Percentiles rank a stretch among this genome's conserved stretches.
Evolutionary conservation across 2,329 filamentous ascomycete genomes (phyloP).

Genomic region (Fusarium phyllophilum): DNA sequence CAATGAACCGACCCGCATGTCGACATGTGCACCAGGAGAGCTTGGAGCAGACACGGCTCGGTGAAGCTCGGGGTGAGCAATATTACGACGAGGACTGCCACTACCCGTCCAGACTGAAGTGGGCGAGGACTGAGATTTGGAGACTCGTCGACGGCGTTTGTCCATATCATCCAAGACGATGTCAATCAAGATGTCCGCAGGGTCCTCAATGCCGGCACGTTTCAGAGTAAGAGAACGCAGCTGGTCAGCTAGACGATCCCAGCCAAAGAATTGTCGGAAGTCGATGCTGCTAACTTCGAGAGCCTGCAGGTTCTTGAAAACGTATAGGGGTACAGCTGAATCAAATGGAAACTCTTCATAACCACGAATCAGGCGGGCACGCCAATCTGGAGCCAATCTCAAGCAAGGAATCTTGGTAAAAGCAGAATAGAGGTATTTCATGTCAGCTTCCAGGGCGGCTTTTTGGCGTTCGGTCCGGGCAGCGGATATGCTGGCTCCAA

Average conservation of each 20-base stretch:
- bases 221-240: constrained; percentile 89
- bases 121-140: constrained; percentile 85
- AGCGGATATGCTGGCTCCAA: constrained; percentile 80
- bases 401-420: constrained; percentile 98
- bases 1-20: constrained; percentile 69
- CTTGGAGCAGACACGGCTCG: constrained; percentile 76
- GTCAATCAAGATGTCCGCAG: constrained; percentile 87
- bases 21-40: constrained; percentile 63
- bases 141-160: constrained; percentile 85
- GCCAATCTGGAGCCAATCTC: constrained; percentile 89
- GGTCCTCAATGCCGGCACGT: constrained; percentile 87
- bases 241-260: constrained; percentile 94
- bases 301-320: constrained; percentile 95
- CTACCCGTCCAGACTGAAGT: constrained; percentile 73
- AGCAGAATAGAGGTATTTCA: constrained; percentile 96
- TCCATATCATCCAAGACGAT: constrained; percentile 98
- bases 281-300: constrained; percentile 96
- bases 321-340: constrained; percentile 93
- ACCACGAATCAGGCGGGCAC: constrained; percentile 86
- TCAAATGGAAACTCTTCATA: constrained; percentile 99
- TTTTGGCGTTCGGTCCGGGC: constrained; percentile 92
- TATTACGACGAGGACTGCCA: constrained; percentile 70
- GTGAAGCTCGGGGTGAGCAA: constrained; percentile 68
- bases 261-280: constrained; percentile 96
- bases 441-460: constrained; percentile 82